Conservation (phyloP, 192 early-diverging fungal species). For the Entomortierella lignicola region DNA sequence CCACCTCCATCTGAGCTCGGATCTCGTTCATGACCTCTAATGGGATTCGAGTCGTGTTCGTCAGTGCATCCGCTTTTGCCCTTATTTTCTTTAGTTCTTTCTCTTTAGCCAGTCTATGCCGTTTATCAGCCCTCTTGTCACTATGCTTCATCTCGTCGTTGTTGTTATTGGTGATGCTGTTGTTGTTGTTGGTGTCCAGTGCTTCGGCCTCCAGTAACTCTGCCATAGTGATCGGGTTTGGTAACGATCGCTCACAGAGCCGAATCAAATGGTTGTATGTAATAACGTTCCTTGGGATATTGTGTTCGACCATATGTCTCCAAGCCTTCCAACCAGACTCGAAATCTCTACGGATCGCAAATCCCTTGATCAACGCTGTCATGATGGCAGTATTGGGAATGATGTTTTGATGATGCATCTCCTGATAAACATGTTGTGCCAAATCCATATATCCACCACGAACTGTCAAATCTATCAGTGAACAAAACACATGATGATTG, state of each 20-base stretch:
- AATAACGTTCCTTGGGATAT: conserved; percentile 43
- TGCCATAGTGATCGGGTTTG: conserved; percentile 10
- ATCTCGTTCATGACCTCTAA: conserved; percentile 23
- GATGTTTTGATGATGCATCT: conserved; percentile 29
- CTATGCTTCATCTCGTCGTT: not conserved
- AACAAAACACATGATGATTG: conserved; percentile 34
- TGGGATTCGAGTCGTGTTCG: conserved; percentile 22
- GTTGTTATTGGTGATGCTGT: no score
- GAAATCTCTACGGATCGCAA: conserved; percentile 42
- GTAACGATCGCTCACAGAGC: conserved; percentile 42
- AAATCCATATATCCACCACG: conserved; percentile 17
- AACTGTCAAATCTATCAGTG: conserved; percentile 18
- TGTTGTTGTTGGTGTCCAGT: not conserved
- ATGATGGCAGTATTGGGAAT: conserved; percentile 45
- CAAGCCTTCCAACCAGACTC: conserved; percentile 49
- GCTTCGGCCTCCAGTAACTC: not conserved
- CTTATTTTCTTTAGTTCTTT: not conserved
- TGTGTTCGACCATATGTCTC: conserved; percentile 34
- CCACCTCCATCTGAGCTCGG: conserved; percentile 30
- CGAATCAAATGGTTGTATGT: conserved; percentile 48
- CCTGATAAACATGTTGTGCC: conserved; percentile 31
- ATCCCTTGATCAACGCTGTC: conserved; percentile 42
- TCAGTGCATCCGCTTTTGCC: not conserved
- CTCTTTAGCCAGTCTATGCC: not conserved
- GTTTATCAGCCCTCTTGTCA: not conserved